phyloP scores from a whole-genome alignment of 2,329 filamentous ascomycete species.

The Penicillium sp. region DNA sequence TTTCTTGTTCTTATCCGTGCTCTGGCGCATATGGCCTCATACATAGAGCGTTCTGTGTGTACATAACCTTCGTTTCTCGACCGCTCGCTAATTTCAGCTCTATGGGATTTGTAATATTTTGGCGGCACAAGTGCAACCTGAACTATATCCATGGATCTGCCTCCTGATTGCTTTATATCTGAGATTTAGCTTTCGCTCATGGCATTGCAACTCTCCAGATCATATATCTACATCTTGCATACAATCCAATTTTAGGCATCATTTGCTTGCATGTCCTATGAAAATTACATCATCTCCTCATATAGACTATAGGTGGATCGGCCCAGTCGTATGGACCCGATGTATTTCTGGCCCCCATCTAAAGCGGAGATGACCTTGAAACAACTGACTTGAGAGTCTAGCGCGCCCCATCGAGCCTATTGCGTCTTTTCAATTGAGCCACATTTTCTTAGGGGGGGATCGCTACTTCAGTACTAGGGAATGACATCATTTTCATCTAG shows the following conservation, averaged over 20 bases:
- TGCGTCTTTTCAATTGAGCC: not conserved
- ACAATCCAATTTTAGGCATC: not conserved
- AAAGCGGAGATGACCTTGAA: not conserved
- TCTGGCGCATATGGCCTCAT: conserved; percentile 22
- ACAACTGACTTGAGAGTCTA: not conserved
- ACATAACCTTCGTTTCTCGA: conserved; percentile 21
- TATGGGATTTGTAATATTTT: conserved; percentile 9
- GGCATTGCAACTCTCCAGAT: not conserved
- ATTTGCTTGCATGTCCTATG: not conserved
- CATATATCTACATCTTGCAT: not conserved
- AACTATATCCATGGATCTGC: not conserved
- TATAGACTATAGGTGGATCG: not conserved
- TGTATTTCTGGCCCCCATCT: not conserved
- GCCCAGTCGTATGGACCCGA: not conserved
- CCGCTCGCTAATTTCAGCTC: conserved; percentile 7
- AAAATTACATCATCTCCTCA: not conserved
- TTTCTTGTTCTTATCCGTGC: conserved; percentile 4
- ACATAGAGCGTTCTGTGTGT: conserved; percentile 29
- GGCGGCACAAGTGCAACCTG: not conserved
- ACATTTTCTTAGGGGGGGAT: not conserved
- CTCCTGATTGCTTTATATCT: not conserved
- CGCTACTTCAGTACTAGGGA: not conserved
- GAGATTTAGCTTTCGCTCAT: not conserved
- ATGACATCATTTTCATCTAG: not conserved
- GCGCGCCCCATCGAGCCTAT: not conserved